Conservation (phyloP, 2,329 filamentous ascomycete species). For the Beauveria bassiana region DNA sequence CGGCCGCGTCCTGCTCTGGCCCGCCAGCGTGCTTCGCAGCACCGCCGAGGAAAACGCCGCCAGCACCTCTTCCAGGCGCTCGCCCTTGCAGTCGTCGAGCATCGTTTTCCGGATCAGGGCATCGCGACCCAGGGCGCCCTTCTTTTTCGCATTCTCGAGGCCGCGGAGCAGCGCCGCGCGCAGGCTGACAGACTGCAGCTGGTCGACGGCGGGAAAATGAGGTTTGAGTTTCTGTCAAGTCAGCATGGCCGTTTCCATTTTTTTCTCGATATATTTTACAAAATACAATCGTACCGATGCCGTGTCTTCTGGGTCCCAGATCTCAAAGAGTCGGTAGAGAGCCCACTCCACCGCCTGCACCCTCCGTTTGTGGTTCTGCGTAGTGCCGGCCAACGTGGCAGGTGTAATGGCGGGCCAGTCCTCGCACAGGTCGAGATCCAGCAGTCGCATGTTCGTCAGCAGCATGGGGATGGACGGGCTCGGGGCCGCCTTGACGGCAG, state of each 20-base stretch:
- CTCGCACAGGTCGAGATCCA: conserved; percentile 65
- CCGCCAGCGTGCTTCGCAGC: conserved; percentile 58
- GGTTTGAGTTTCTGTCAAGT: conserved; percentile 69
- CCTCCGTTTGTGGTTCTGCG: conserved; percentile 71
- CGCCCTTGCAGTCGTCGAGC: conserved; percentile 92
- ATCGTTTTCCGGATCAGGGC: conserved; percentile 83
- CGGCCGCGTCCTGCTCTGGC: conserved; percentile 27
- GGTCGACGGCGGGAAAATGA: conserved; percentile 85
- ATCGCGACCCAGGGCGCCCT: conserved; percentile 72
- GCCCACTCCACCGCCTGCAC: conserved; percentile 83
- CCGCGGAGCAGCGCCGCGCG: conserved; percentile 74
- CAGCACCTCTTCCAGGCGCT: conserved; percentile 80
- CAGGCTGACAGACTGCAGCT: conserved; percentile 83
- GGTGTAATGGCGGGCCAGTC: conserved; percentile 75
- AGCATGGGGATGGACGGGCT: conserved; percentile 37
- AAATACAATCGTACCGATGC: conserved; percentile 57
- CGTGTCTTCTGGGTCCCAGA: conserved; percentile 75
- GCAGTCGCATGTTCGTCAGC: conserved; percentile 72
- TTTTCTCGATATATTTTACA: no score
- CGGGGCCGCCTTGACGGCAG: background rate
- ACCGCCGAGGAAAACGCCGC: conserved; percentile 78
- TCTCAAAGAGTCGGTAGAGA: conserved; percentile 74
- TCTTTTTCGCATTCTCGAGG: conserved; percentile 82
- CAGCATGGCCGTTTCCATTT: background rate
- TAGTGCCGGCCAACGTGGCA: conserved; percentile 62